These are phyloP conservation scores for Perkinsela sp. DNA, from an alignment of 208 protist genomes.

Conservation along the genomic window DNA sequence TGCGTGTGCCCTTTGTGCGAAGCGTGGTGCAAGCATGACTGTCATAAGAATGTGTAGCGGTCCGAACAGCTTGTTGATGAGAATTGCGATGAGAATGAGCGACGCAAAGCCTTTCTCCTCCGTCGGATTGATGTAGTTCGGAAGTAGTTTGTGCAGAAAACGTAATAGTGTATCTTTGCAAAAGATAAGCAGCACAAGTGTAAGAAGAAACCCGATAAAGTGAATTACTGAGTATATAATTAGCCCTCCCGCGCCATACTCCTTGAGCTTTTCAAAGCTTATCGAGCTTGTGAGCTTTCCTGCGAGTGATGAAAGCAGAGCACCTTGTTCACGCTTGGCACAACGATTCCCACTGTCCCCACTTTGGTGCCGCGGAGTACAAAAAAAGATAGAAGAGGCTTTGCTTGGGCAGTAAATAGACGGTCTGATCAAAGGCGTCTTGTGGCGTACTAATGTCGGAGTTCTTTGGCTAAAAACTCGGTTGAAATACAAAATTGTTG, in stretches of 20 bases:
- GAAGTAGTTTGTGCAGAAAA: background rate
- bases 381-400: too few species aligned
- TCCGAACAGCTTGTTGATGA: conserved; percentile 46
- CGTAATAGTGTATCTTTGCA: background rate
- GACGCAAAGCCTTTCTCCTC: background rate
- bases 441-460: too few species aligned
- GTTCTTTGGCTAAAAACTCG: too few species aligned
- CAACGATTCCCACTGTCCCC: too few species aligned
- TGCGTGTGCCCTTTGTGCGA: too few species aligned
- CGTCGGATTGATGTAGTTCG: background rate
- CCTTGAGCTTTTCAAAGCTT: background rate
- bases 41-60: conserved; percentile 28
- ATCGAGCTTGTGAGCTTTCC: too few species aligned
- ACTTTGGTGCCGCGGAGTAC: too few species aligned
- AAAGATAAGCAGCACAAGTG: background rate
- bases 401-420: too few species aligned
- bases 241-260: background rate
- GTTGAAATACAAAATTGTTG: too few species aligned
- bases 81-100: conserved; percentile 14
- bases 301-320: too few species aligned
- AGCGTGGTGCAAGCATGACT: conserved; percentile 16
- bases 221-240: background rate
- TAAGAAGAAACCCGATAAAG: background rate
- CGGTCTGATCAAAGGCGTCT: too few species aligned
- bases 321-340: too few species aligned